phyloP scores from a whole-genome alignment of 2,329 filamentous ascomycete genomes.

The Periconia sp. region DNA sequence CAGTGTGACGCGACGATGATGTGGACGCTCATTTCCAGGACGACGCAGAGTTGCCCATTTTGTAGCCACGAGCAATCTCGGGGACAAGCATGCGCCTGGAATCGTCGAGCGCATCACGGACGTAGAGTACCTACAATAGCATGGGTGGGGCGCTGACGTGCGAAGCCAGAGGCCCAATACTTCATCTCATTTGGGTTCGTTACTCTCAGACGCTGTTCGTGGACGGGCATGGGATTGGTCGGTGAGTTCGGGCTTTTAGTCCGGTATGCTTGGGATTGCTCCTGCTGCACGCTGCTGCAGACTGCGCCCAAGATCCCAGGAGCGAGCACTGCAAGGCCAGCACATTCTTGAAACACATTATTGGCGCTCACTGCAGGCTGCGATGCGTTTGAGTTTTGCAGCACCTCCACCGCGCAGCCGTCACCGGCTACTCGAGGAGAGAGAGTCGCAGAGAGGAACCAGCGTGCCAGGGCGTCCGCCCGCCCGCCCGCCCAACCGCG shows the following conservation, averaged over 20 bases:
- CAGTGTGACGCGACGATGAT: slow-evolving; percentile 3
- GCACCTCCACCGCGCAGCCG: too few relatives aligned
- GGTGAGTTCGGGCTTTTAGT: too few relatives aligned
- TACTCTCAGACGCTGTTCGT: slow-evolving; percentile 6
- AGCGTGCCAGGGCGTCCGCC: too few relatives aligned
- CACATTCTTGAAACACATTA: slow-evolving; percentile 21
- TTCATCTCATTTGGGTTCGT: slow-evolving; percentile 12
- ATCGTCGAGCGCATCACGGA: slow-evolving; percentile 9
- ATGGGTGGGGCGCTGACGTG: slow-evolving; percentile 16
- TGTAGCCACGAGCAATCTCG: slow-evolving; percentile 3
- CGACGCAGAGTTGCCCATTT: not conserved
- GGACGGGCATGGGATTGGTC: slow-evolving; percentile 8
- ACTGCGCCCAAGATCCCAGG: slow-evolving; percentile 8
- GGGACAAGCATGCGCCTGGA: slow-evolving; percentile 4
- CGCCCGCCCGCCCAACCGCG: too few relatives aligned
- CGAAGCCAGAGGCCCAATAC: slow-evolving; percentile 10
- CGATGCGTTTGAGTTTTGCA: too few relatives aligned
- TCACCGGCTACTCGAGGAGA: not conserved
- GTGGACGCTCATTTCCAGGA: not conserved
- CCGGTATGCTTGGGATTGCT: slow-evolving; percentile 2
- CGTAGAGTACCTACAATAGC: too few relatives aligned
- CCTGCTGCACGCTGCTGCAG: slow-evolving; percentile 13
- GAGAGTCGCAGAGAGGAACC: too few relatives aligned
- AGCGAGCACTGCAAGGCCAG: slow-evolving; percentile 13
- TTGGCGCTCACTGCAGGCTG: slow-evolving; percentile 7